phyloP scores from a whole-genome alignment of 805 yeast species.

The Naumovozyma castellii region DNA sequence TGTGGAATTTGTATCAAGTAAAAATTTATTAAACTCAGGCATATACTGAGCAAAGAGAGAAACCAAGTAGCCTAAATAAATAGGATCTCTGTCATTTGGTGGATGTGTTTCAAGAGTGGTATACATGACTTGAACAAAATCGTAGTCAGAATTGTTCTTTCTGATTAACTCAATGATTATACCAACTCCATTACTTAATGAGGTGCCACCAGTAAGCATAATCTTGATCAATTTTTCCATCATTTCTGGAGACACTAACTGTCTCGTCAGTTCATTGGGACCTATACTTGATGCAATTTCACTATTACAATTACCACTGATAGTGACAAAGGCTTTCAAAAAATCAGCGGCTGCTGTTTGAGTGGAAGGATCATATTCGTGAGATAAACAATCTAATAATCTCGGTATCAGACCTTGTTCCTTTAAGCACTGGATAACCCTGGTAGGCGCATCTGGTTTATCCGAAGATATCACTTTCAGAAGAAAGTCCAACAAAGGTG shows the following conservation, averaged over 20 bases:
- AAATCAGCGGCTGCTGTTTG: conserved; percentile 96
- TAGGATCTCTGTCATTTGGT: conserved; percentile 86
- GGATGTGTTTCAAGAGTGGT: conserved; percentile 83
- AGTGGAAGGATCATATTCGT: conserved; percentile 55
- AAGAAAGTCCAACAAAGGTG: conserved; percentile 88
- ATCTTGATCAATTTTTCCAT: conserved; percentile 58
- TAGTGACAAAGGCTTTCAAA: conserved; percentile 84
- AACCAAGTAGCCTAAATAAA: conserved; percentile 80
- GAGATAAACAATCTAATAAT: conserved; percentile 60
- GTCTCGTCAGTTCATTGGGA: conserved; percentile 88
- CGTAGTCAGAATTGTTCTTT: conserved; percentile 94
- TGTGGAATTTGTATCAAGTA: conserved; percentile 33
- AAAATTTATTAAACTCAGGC: conserved; percentile 53
- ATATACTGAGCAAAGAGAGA: conserved; percentile 66
- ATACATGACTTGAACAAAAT: conserved; percentile 73
- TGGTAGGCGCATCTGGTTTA: conserved; percentile 81
- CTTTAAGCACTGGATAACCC: conserved; percentile 67
- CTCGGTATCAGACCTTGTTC: conserved; percentile 66
- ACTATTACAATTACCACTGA: conserved; percentile 85
- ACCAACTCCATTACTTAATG: conserved; percentile 89
- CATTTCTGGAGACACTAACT: conserved; percentile 68
- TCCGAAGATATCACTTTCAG: conserved; percentile 87
- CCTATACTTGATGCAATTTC: conserved; percentile 87
- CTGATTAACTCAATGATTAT: conserved; percentile 89
- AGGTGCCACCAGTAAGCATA: conserved; percentile 78